Base-by-base conservation (phyloP, 2,329 filamentous ascomycete genomes). In the Didymella exigua region DNA sequence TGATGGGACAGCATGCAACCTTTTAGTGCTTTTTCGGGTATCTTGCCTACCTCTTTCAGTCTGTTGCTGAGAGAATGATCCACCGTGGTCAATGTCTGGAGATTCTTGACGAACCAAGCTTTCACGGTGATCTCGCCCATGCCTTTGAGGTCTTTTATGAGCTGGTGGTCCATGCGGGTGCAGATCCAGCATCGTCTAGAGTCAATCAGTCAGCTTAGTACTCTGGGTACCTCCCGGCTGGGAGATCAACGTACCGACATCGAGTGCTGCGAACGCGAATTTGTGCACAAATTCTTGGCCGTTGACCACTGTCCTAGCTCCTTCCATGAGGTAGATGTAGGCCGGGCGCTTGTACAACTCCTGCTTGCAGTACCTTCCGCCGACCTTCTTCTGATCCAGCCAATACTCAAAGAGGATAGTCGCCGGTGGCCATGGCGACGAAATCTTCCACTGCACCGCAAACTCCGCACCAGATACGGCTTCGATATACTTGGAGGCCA, bases 401-500 rank as follows among this genome's bases (percentile, higher is more conserved):
- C n/a, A 56, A 18, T 64, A 11, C 1, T 41, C 0, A 5, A 61
- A 19, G 0, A 13, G 1, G 1, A 75, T 6, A 13, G 31, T 55
- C 21, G 63, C 33, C 1, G 31, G 3, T 1, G 49, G 42, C 23
- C 49, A 53, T 5, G 37, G 43, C n/a, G 21, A 9, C 18, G 50
- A 58, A 4, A 47, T 3, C 1, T 27, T 46, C 7, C 42, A 56
- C 5, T 64, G 40, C 5, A 43, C 44, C 8, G 33, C 47, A 38
- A 76, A 73, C 2, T 65, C 44, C 1, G 63, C 59, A 6, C 60
- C 69, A 1, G 70, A 67, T 3, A 33, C 33, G 0, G 68, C 66
- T 41, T 75, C 69, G 14, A 76, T 59, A 40, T 75, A 76, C 21
- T 69, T 76, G 0, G 61, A 68, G 2, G 65, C 45, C 0, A 53